A percentile compares a stretch with the other conserved stretches of the same genome.
Conservation (phyloP, 192 early-diverging fungal genomes). For the Phlyctochytrium bullatum region DNA sequence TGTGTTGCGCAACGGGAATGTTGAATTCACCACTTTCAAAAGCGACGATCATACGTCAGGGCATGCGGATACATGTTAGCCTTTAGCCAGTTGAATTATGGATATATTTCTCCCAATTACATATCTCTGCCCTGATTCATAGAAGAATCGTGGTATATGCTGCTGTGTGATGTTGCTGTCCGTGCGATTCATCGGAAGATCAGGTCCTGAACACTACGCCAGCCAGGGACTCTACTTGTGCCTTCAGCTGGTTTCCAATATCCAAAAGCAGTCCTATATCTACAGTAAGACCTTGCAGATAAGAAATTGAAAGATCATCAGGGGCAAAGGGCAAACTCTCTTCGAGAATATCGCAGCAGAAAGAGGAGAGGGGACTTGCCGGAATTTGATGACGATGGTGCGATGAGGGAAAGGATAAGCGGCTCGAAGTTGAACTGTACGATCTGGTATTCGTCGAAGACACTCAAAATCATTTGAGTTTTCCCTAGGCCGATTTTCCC, state of each 20-base stretch:
- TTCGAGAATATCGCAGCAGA: background rate
- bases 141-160: too few relatives aligned
- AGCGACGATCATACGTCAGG: too few relatives aligned
- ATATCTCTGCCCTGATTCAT: too few relatives aligned
- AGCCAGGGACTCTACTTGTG: background rate
- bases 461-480: conserved; percentile 19
- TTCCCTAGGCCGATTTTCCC: conserved; percentile 24
- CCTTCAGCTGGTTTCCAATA: conserved; percentile 17
- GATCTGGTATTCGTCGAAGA: conserved; percentile 29
- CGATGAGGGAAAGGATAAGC: conserved; percentile 19
- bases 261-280: conserved; percentile 23
- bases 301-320: background rate
- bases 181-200: too few relatives aligned
- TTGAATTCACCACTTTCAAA: too few relatives aligned
- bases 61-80: too few relatives aligned
- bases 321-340: background rate
- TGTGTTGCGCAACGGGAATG: too few relatives aligned
- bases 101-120: too few relatives aligned
- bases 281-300: background rate
- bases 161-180: too few relatives aligned
- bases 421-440: conserved; percentile 23
- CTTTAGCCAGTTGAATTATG: too few relatives aligned
- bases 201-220: too few relatives aligned
- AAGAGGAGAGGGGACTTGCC: too few relatives aligned
- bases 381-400: conserved; percentile 20